Percentiles rank a stretch among this genome's conserved stretches.
These are phyloP conservation scores for Boletus speciosus DNA, from an alignment of 768 basidiomycete genomes.

Conservation along the genomic window DNA sequence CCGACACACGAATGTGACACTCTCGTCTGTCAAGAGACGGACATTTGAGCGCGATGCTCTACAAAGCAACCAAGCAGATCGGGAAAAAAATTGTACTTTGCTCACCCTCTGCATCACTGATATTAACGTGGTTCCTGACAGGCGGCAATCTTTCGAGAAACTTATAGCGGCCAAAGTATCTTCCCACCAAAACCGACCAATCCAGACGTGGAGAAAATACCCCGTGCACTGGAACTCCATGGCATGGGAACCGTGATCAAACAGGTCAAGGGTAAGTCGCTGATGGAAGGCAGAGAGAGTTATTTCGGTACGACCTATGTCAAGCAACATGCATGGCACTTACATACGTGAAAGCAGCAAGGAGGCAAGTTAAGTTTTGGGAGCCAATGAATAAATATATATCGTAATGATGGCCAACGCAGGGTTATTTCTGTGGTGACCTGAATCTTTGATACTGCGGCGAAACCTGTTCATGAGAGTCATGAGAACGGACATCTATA, in stretches of 20 bases:
- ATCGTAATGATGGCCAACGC: not conserved
- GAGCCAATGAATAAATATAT: not conserved
- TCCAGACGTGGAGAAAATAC: not conserved
- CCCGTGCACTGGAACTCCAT: not conserved
- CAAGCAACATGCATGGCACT: not conserved
- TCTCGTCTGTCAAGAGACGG: too few relatives aligned
- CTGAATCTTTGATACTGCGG: not conserved
- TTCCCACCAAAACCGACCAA: not conserved
- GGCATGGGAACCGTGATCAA: not conserved
- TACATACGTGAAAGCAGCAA: constrained; percentile 5
- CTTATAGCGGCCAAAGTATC: not conserved
- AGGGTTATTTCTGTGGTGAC: not conserved
- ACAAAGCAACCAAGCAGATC: too few relatives aligned
- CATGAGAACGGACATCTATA: not conserved
- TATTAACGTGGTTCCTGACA: too few relatives aligned
- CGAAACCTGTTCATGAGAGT: not conserved
- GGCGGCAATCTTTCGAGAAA: too few relatives aligned
- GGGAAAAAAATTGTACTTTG: too few relatives aligned
- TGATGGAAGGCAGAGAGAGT: not conserved
- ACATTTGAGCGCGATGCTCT: too few relatives aligned
- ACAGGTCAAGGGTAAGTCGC: not conserved
- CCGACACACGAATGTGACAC: too few relatives aligned
- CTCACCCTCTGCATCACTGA: too few relatives aligned
- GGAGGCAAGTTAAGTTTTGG: not conserved
- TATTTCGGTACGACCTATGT: not conserved